phyloP scores from a whole-genome alignment of 2,329 filamentous ascomycete species.

The Colletotrichum sidae region DNA sequence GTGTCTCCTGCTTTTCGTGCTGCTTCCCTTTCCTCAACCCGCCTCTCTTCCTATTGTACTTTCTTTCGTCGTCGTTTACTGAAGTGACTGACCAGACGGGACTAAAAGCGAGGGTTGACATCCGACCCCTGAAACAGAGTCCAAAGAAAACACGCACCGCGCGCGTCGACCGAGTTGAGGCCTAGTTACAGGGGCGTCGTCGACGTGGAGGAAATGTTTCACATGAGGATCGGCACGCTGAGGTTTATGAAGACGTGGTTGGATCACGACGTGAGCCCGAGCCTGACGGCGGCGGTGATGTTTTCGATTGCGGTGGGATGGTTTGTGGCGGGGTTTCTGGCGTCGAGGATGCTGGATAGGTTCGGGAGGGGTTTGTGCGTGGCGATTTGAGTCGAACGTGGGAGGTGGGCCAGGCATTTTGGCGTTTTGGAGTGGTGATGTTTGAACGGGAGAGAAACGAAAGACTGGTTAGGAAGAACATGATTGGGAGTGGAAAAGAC shows the following conservation, averaged over 20 bases:
- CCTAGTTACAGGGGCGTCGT: slow-evolving; percentile 25
- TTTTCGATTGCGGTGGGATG: slow-evolving; percentile 39
- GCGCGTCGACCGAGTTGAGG: slow-evolving; percentile 24
- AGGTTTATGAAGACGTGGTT: slow-evolving; percentile 46
- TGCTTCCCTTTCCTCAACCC: background rate
- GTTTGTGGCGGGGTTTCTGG: slow-evolving; percentile 38
- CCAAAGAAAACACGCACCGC: slow-evolving; percentile 27
- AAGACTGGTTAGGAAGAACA: too few relatives aligned
- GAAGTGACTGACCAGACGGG: slow-evolving; percentile 24
- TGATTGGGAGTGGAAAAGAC: too few relatives aligned
- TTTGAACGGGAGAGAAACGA: too few relatives aligned
- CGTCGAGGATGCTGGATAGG: slow-evolving; percentile 25
- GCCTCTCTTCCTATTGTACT: background rate
- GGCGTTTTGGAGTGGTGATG: background rate
- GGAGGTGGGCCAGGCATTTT: too few relatives aligned
- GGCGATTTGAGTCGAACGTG: too few relatives aligned
- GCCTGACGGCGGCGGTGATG: slow-evolving; percentile 41
- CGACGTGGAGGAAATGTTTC: slow-evolving; percentile 45
- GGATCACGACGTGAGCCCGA: slow-evolving; percentile 43
- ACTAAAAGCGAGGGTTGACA: slow-evolving; percentile 17
- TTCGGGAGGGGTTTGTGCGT: background rate
- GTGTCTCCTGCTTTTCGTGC: too few relatives aligned
- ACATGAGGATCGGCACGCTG: slow-evolving; percentile 48
- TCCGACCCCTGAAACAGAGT: slow-evolving; percentile 20
- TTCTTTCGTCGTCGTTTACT: background rate